Evolutionary conservation across 495 filamentous ascomycete species (phyloP), one percentile per base, ranked within the genome.

Genomic region (Darksidea phi): DNA sequence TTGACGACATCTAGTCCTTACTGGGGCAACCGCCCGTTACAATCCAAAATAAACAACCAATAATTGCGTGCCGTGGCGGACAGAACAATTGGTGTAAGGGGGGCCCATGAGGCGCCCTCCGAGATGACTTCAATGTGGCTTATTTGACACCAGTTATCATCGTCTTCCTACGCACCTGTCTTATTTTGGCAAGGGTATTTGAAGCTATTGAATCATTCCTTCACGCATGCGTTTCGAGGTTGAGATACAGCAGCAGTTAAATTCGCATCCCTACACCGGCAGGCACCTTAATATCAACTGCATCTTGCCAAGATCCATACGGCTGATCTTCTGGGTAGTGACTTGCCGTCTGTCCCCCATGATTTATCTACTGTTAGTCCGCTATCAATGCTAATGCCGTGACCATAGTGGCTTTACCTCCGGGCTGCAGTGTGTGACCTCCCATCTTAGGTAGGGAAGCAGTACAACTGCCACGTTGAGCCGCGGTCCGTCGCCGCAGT

Each of bases 371-470:
- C 43, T 15, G 37, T 32, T 15, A 42, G 17, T 53, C 24, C 37
- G 23, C 46, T 63, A 63, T 63, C 53, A 58, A n/a, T 50, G 53
- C 51, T 61, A 48, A 32, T 47, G 51, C 56, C 52, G 56, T 46
- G 45, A 36, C 37, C 38, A 48, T 45, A 23, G 18, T 34, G 49
- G 54, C 41, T 48, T 18, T 11, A 48, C 48, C 6, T n/a, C 49
- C 55, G 56, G 23, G 12, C 24, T 54, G 46, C 15, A 48, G 28
- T 48, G 61, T 59, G 47, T 32, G 46, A 60, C 55, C 55, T 55
- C 51, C 57, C 47, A 18, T 51, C 21, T 45, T 61, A 21, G 56
- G 63, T 51, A 52, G 28, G 51, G 54, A 49, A 56, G 49, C 49
- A 58, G 50, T 49, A 56, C 21, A 20, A 37, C 57, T 18, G 51